Percentiles rank a stretch among this genome's conserved stretches.
These are phyloP conservation scores for Maudiozyma pseudohumilis DNA, from an alignment of 805 yeast species.

Conservation along the genomic window DNA sequence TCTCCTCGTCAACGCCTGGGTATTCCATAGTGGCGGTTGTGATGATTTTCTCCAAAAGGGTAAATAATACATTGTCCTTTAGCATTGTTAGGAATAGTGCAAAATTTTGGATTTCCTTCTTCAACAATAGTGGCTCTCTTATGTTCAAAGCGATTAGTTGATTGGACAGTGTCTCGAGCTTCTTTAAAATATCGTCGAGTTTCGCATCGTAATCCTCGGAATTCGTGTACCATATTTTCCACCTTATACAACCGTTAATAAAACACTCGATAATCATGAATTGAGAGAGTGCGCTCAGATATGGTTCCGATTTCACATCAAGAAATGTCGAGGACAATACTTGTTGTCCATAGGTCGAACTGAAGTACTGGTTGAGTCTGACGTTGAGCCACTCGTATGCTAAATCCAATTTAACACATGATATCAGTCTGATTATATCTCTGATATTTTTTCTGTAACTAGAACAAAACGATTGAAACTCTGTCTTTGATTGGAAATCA, in stretches of 20 bases:
- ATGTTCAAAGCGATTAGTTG: slow-evolving; percentile 64
- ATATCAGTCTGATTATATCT: slow-evolving; percentile 79
- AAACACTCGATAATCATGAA: slow-evolving; percentile 82
- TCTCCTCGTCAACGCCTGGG: slow-evolving; percentile 42
- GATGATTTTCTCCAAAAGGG: slow-evolving; percentile 73
- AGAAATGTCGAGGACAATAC: slow-evolving; percentile 48
- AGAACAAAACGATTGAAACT: slow-evolving; percentile 61
- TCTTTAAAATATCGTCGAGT: slow-evolving; percentile 41
- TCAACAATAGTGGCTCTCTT: slow-evolving; percentile 67
- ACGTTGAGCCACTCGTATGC: slow-evolving; percentile 75
- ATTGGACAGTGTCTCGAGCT: slow-evolving; percentile 63
- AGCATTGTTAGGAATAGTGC: slow-evolving; percentile 90
- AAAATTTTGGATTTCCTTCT: slow-evolving; percentile 82
- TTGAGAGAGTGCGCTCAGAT: slow-evolving; percentile 68
- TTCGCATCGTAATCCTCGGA: slow-evolving; percentile 36
- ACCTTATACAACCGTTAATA: slow-evolving; percentile 83
- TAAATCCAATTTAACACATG: slow-evolving; percentile 76
- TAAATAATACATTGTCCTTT: slow-evolving; percentile 74
- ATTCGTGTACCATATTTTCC: slow-evolving; percentile 78
- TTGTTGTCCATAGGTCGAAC: slow-evolving; percentile 55
- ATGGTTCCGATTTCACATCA: slow-evolving; percentile 54
- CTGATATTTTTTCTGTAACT: slow-evolving; percentile 79
- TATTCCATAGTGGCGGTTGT: slow-evolving; percentile 77
- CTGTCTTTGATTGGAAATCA: slow-evolving; percentile 84
- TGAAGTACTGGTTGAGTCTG: slow-evolving; percentile 62